These are phyloP conservation scores for Mycena metata DNA, from an alignment of 768 basidiomycete genomes.

Conservation along the genomic window DNA sequence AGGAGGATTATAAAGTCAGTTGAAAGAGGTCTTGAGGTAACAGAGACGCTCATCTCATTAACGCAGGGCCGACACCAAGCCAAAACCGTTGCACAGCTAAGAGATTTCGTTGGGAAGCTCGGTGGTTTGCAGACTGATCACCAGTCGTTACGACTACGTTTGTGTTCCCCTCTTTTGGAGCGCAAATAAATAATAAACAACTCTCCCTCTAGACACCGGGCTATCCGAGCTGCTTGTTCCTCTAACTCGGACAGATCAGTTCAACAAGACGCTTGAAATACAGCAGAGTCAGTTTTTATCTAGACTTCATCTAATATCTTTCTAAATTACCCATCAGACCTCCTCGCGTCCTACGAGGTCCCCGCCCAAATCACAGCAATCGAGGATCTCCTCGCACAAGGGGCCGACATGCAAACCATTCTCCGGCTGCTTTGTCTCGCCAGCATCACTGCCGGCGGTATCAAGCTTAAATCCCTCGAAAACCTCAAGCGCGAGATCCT, in stretches of 20 bases:
- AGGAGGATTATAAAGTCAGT: slow-evolving; percentile 91
- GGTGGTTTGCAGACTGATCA: slow-evolving; percentile 95
- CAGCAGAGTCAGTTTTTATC: slow-evolving; percentile 83
- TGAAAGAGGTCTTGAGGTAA: neutral
- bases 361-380: slow-evolving; percentile 85
- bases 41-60: slow-evolving; percentile 16
- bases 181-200: slow-evolving; percentile 21
- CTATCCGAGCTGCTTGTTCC: slow-evolving; percentile 93
- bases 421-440: slow-evolving; percentile 88
- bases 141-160: slow-evolving; percentile 89
- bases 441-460: slow-evolving; percentile 85
- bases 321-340: slow-evolving; percentile 63
- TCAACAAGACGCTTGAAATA: slow-evolving; percentile 93
- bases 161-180: slow-evolving; percentile 56
- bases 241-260: slow-evolving; percentile 86
- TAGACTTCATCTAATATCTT: neutral
- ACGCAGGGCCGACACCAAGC: slow-evolving; percentile 83
- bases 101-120: slow-evolving; percentile 95
- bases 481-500: slow-evolving; percentile 92
- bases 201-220: slow-evolving; percentile 78
- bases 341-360: slow-evolving; percentile 94
- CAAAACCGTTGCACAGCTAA: slow-evolving; percentile 91
- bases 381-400: slow-evolving; percentile 91
- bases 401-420: slow-evolving; percentile 84
- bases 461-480: slow-evolving; percentile 90